These are phyloP conservation scores for Cymbidium sinense DNA, from an alignment of 106 monocot species.

Conservation along the genomic window DNA sequence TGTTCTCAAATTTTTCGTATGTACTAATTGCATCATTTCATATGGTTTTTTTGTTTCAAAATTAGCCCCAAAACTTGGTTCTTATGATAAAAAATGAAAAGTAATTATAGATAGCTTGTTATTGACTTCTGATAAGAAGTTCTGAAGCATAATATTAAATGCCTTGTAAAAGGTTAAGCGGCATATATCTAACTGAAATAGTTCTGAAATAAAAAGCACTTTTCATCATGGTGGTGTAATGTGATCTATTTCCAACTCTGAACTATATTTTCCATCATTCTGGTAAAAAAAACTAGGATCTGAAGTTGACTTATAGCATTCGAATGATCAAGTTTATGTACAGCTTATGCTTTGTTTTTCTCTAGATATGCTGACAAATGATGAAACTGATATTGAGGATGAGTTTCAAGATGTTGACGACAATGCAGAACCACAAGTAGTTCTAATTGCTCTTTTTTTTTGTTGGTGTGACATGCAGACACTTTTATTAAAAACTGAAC, in stretches of 20 bases:
- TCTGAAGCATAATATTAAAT: neutral
- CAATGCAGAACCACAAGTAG: neutral
- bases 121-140: neutral
- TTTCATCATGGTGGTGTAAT: neutral
- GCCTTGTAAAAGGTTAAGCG: neutral
- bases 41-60: neutral
- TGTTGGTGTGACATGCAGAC: neutral
- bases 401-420: constrained; percentile 30
- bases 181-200: neutral
- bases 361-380: constrained; percentile 50
- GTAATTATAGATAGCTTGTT: neutral
- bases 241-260: neutral
- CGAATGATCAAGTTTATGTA: neutral
- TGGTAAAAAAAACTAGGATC: neutral
- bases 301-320: neutral
- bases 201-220: neutral
- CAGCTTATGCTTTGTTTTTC: neutral
- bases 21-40: neutral
- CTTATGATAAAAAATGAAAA: neutral
- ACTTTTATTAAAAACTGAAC: neutral
- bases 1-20: neutral
- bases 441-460: neutral
- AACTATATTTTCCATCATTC: neutral
- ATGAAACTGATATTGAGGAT: constrained; percentile 53
- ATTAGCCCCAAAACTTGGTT: neutral